Percentiles rank a stretch among this genome's conserved stretches.
phyloP scores from a whole-genome alignment of 1,139 yeast genomes.

The Nakaseomyces delphensis region DNA sequence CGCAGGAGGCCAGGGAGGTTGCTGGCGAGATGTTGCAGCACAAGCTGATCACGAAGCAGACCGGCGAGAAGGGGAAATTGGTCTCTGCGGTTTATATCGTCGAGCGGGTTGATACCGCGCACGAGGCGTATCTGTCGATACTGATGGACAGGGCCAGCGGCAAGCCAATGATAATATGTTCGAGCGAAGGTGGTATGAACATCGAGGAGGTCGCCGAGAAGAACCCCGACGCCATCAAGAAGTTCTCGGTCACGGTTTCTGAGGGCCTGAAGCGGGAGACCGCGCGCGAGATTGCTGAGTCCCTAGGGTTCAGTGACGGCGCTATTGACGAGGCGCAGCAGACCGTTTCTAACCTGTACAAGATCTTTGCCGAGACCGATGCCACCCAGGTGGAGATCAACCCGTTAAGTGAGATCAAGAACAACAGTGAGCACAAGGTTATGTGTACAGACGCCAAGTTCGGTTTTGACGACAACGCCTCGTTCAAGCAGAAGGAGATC shows the following conservation, averaged over 20 bases:
- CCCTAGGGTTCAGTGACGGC: conserved; percentile 69
- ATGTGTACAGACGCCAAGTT: conserved; percentile 99
- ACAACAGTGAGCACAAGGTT: conserved; percentile 47
- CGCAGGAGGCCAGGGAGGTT: conserved; percentile 79
- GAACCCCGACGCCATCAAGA: conserved; percentile 87
- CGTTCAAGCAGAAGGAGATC: conserved; percentile 89
- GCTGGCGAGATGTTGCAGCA: conserved; percentile 87
- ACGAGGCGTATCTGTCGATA: conserved; percentile 93
- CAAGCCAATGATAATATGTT: conserved; percentile 88
- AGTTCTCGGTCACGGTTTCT: conserved; percentile 64
- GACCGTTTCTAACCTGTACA: conserved; percentile 77
- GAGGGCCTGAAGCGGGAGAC: conserved; percentile 75
- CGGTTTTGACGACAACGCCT: conserved; percentile 94
- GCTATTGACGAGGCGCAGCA: conserved; percentile 85
- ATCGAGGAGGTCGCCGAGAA: conserved; percentile 96
- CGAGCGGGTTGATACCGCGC: conserved; percentile 85
- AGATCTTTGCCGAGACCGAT: conserved; percentile 81
- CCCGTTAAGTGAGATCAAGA: conserved; percentile 87
- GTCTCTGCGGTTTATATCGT: conserved; percentile 95
- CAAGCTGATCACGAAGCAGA: conserved; percentile 93
- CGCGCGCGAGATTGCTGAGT: conserved; percentile 69
- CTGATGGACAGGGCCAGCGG: conserved; percentile 90
- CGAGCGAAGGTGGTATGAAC: conserved; percentile 99
- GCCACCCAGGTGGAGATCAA: conserved; percentile 98
- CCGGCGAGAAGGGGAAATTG: conserved; percentile 95